Base-by-base conservation (phyloP, 2,329 filamentous ascomycete species). In the Colletotrichum sp. region DNA sequence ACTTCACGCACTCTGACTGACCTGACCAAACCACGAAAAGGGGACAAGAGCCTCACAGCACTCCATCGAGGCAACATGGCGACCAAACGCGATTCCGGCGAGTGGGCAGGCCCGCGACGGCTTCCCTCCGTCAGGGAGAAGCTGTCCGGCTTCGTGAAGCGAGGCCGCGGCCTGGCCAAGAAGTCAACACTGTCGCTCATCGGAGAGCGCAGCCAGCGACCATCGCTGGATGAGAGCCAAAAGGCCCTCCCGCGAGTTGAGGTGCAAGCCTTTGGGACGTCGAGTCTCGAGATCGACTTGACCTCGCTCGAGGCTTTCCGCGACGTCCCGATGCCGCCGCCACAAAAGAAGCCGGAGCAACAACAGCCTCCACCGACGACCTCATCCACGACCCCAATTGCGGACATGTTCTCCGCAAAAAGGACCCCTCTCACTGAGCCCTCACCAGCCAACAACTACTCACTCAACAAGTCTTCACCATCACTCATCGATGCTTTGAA, bases 231-330 rank as follows among this genome's bases (percentile, higher is more conserved):
- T 57, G 72, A 57, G 15, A 57, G 52, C 30, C 57, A 30, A 22
- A 75, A 75, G 52, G 63, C 19, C 25, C 39, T 72, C 25, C 62
- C 63, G 36, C 62, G 69, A 5, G 72, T 75, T 15, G 69, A 75
- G 63, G 72, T 75, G 30, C 62, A 44, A 8, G 72, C 72, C n/a
- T 75, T 75, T n/a, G 72, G 72, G 13, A 67, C 72, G 1, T 75
- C 72, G 13, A 63, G 55, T 25, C 69, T 75, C 4, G 72, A 75
- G 16, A 75, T 75, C 9, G 72, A 75, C 72, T n/a, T 75, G 63
- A 62, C 62, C 11, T 39, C 72, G 8, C 69, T 75, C 8, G 72
- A 75, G 63, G 72, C 72, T 22, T 75, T 75, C 55, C 72, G 72
- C 69, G 44, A 27, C 16, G 69, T 55, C 8, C 62, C 25, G 19